phyloP scores from a whole-genome alignment of 768 basidiomycete genomes.

The Boletus coccyginus region DNA sequence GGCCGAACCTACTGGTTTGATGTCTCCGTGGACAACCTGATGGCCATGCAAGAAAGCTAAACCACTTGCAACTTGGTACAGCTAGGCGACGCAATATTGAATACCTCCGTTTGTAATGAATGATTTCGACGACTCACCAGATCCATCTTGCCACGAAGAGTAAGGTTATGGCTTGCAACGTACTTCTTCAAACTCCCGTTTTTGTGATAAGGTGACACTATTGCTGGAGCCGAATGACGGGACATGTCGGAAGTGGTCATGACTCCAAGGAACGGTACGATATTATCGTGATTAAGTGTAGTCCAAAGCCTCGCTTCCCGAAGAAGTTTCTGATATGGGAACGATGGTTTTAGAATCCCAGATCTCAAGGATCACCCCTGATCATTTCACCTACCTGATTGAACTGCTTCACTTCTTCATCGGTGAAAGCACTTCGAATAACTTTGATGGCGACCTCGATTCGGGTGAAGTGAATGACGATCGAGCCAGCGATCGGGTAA shows the following conservation, averaged over 20 bases:
- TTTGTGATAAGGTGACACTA: constrained; percentile 29
- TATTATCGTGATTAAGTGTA: constrained; percentile 19
- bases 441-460: constrained; percentile 28
- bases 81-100: constrained; percentile 6
- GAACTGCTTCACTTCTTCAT: constrained; percentile 15
- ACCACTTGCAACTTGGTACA: constrained; percentile 21
- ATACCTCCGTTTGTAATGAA: not conserved
- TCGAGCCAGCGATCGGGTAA: not conserved
- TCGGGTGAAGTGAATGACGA: not conserved
- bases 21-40: constrained; percentile 35
- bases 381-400: constrained; percentile 16
- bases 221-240: constrained; percentile 15
- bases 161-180: constrained; percentile 4
- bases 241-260: constrained; percentile 17
- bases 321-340: constrained; percentile 20
- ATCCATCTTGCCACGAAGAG: constrained; percentile 14
- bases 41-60: constrained; percentile 23
- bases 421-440: constrained; percentile 18
- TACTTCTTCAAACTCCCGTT: constrained; percentile 21
- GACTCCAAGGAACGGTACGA: constrained; percentile 26
- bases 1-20: constrained; percentile 34
- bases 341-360: not conserved
- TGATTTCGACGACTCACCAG: constrained; percentile 14
- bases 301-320: constrained; percentile 30
- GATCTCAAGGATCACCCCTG: not conserved